Evolutionary conservation across 495 filamentous ascomycete species (phyloP).

Genomic region (Daldinia bambusicola): DNA sequence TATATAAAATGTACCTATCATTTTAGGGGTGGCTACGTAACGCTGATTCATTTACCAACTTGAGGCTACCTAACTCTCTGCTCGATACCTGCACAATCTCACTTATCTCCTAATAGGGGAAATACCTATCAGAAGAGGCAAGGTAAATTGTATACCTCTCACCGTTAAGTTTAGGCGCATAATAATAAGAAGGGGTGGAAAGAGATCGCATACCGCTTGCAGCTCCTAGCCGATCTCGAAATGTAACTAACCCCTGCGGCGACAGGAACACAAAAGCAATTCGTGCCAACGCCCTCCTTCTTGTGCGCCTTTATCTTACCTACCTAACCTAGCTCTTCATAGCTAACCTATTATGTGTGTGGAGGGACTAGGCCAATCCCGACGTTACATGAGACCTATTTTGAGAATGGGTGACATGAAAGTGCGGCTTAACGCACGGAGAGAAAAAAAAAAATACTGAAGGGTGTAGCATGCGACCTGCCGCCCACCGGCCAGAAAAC

Average conservation of each 20-base stretch:
- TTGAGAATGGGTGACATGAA: conserved; percentile 26
- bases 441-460: conserved; percentile 5
- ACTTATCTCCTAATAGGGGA: neutral
- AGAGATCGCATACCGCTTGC: conserved; percentile 34
- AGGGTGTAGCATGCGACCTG: conserved; percentile 26
- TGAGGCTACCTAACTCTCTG: neutral
- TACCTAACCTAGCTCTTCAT: neutral
- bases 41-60: conserved; percentile 33
- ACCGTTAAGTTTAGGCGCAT: neutral
- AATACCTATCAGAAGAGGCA: neutral
- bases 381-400: conserved; percentile 24
- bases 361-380: conserved; percentile 16
- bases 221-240: conserved; percentile 29
- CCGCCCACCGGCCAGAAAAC: conserved; percentile 25
- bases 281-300: conserved; percentile 9
- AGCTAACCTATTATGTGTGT: neutral
- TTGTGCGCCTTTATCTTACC: neutral
- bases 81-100: neutral
- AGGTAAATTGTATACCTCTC: neutral
- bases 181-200: neutral
- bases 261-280: conserved; percentile 9
- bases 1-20: neutral
- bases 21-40: conserved; percentile 22
- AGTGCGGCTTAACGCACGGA: conserved; percentile 33
- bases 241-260: conserved; percentile 23